A percentile compares a stretch with the other conserved stretches of the same genome.
Conservation (phyloP, 2,329 filamentous ascomycete genomes). For the Beauveria rudraprayagi region DNA sequence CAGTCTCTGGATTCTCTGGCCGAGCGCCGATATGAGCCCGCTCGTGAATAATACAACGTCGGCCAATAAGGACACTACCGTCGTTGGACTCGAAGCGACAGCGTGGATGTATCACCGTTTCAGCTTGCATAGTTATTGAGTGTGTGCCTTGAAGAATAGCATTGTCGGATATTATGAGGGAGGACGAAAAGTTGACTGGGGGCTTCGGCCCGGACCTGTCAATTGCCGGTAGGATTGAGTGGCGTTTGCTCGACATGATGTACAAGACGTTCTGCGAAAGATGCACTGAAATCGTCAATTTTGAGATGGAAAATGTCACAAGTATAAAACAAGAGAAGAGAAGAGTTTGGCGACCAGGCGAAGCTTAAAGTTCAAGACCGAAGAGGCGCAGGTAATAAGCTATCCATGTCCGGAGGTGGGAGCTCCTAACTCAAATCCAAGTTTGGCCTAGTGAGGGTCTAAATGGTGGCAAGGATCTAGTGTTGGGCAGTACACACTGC, state of each 20-base stretch:
- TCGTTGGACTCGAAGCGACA: constrained; percentile 68
- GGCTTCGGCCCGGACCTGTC: constrained; percentile 49
- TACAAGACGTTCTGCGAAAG: neutral
- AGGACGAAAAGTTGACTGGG: constrained; percentile 53
- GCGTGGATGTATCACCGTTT: constrained; percentile 80
- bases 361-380: neutral
- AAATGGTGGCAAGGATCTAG: neutral
- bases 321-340: neutral
- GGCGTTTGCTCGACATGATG: constrained; percentile 40
- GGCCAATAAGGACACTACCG: constrained; percentile 72
- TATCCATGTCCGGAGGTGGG: neutral
- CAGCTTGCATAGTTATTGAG: constrained; percentile 68
- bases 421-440: constrained; percentile 1
- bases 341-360: neutral
- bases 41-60: constrained; percentile 77
- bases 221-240: constrained; percentile 47
- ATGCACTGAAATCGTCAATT: neutral
- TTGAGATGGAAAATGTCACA: neutral
- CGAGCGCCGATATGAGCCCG: constrained; percentile 46
- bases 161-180: constrained; percentile 53
- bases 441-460: neutral
- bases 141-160: constrained; percentile 62
- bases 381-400: neutral
- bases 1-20: constrained; percentile 19
- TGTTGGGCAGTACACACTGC: neutral